Percentiles rank a stretch among this genome's conserved stretches.
Conservation (phyloP, 805 yeast species). For the Yarrowia bubula region DNA sequence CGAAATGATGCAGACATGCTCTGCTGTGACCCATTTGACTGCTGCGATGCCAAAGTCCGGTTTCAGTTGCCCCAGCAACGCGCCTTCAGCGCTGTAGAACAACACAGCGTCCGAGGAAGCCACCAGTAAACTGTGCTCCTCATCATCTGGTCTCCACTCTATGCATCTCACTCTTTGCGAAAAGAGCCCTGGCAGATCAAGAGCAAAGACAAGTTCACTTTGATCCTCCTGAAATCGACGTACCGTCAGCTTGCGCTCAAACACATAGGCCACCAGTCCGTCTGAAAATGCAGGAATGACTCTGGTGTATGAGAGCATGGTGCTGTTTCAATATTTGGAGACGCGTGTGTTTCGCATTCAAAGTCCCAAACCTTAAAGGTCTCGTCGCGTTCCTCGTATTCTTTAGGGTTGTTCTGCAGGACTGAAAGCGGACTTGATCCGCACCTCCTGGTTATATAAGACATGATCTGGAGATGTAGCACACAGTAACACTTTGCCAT, state of each 20-base stretch:
- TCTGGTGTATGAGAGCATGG: constrained; percentile 23
- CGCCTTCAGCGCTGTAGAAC: background rate
- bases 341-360: constrained; percentile 20
- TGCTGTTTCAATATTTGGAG: background rate
- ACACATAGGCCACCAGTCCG: constrained; percentile 8
- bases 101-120: background rate
- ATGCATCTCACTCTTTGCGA: constrained; percentile 17
- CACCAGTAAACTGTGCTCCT: background rate
- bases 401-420: background rate
- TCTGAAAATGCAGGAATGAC: constrained; percentile 1
- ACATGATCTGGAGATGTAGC: background rate
- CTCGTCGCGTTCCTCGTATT: constrained; percentile 1
- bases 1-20: background rate
- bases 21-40: constrained; percentile 7
- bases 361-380: background rate
- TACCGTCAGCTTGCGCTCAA: constrained; percentile 17
- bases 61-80: constrained; percentile 1
- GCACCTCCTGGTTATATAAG: background rate
- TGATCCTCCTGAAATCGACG: constrained; percentile 12
- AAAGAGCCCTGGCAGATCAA: background rate
- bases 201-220: constrained; percentile 6
- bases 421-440: background rate
- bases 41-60: constrained; percentile 19
- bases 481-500: background rate
- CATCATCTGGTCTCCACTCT: background rate